These are phyloP conservation scores for Xylaria sp. DNA, from an alignment of 2,329 filamentous ascomycete species.

Conservation along the genomic window DNA sequence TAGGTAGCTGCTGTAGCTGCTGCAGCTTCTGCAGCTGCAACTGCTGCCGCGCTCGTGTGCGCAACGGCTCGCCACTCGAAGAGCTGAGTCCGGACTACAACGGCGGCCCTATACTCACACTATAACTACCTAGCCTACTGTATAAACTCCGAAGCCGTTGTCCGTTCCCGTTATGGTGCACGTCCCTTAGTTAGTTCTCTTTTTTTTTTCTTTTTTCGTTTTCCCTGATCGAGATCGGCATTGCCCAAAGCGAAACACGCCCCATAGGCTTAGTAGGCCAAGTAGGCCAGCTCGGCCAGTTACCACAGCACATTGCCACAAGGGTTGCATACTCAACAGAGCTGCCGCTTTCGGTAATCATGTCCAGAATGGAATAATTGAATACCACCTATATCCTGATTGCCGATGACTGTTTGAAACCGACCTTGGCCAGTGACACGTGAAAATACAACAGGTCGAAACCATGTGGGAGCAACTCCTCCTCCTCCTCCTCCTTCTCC, in stretches of 20 bases:
- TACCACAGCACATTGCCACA: neutral
- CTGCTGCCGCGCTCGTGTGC: neutral
- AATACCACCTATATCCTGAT: constrained; percentile 21
- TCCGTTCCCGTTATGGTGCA: neutral
- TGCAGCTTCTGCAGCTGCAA: neutral
- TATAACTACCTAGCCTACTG: no score
- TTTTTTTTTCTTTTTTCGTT: neutral
- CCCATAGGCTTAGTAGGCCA: neutral
- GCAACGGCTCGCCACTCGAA: constrained; percentile 19
- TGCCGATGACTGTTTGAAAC: constrained; percentile 7
- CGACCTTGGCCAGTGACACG: constrained; percentile 8
- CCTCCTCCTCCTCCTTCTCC: neutral
- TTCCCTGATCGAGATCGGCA: constrained; percentile 11
- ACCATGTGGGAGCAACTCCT: neutral
- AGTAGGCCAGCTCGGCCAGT: no score
- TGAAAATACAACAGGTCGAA: neutral
- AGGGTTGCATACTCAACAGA: constrained; percentile 12
- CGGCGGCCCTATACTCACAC: no score
- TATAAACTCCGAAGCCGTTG: neutral
- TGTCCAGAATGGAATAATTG: constrained; percentile 14
- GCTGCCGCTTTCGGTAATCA: constrained; percentile 28
- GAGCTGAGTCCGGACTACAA: neutral
- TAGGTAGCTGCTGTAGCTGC: no score
- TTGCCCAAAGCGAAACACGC: constrained; percentile 22
- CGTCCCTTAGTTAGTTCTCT: neutral